These are phyloP conservation scores for Sugiyamaella paludigena DNA, from an alignment of 1,139 yeast genomes.

Conservation along the genomic window DNA sequence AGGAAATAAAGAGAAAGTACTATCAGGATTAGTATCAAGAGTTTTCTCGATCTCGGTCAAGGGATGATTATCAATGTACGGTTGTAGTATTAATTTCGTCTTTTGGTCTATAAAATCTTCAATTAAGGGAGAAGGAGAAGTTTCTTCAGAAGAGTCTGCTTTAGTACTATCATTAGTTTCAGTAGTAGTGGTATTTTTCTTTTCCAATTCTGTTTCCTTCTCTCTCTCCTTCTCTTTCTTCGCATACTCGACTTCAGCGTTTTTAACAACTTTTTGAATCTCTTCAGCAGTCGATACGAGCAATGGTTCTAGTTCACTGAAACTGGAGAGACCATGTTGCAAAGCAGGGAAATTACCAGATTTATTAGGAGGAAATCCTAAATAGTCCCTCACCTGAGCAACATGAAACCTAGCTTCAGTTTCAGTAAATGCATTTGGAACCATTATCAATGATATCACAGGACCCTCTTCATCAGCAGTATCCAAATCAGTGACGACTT, in stretches of 20 bases:
- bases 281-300: constrained; percentile 25
- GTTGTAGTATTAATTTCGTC: neutral
- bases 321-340: constrained; percentile 44
- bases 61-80: constrained; percentile 24
- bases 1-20: constrained; percentile 1
- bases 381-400: constrained; percentile 46
- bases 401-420: constrained; percentile 49
- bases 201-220: constrained; percentile 10
- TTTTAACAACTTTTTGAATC: constrained; percentile 19
- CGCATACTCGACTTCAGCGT: constrained; percentile 24
- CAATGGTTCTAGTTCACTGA: constrained; percentile 27
- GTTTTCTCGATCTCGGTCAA: constrained; percentile 13
- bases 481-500: constrained; percentile 18
- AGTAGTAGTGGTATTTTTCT: constrained; percentile 11
- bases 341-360: constrained; percentile 28
- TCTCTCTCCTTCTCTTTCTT: constrained; percentile 19
- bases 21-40: neutral
- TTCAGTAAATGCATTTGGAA: constrained; percentile 47
- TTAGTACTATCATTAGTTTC: constrained; percentile 3
- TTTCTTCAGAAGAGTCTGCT: no score
- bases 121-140: neutral
- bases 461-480: constrained; percentile 32
- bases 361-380: constrained; percentile 43
- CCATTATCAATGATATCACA: constrained; percentile 34
- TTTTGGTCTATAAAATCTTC: constrained; percentile 4